Evolutionary conservation across 371 early-diverging fungal genomes (phyloP).

Genomic region (Circinella minor): DNA sequence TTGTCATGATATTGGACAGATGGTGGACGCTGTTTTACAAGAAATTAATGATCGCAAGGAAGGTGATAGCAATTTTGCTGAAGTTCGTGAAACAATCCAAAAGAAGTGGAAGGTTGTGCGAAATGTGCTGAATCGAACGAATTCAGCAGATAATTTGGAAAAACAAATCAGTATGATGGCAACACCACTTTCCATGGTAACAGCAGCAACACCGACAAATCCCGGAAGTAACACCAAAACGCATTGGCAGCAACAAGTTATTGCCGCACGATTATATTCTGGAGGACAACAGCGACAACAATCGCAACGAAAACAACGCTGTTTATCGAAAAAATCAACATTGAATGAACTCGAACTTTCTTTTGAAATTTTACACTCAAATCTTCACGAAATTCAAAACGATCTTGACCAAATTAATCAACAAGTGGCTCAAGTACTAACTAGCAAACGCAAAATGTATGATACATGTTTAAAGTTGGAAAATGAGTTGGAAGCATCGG

Average conservation of each 20-base stretch:
- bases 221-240: constrained; percentile 9
- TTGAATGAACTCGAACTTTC: constrained; percentile 61
- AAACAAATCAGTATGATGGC: constrained; percentile 4
- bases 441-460: constrained; percentile 58
- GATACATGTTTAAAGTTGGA: constrained; percentile 53
- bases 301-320: background rate
- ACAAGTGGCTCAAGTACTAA: constrained; percentile 39
- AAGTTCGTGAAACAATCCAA: constrained; percentile 18
- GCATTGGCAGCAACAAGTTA: constrained; percentile 25
- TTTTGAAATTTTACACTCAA: constrained; percentile 61
- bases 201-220: background rate
- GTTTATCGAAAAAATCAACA: constrained; percentile 14
- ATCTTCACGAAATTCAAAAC: constrained; percentile 61
- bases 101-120: constrained; percentile 28
- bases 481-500: constrained; percentile 23
- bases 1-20: constrained; percentile 32
- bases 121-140: constrained; percentile 19
- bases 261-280: constrained; percentile 19
- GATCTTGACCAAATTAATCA: constrained; percentile 54
- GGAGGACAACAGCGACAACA: background rate
- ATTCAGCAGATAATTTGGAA: constrained; percentile 26
- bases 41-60: constrained; percentile 4
- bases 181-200: constrained; percentile 1
- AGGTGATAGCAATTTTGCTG: background rate
- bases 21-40: constrained; percentile 19